Evolutionary conservation across 2,329 filamentous ascomycete species (phyloP), one percentile per base, ranked within the genome.

Genomic region (Ceratocystis alfenasii): DNA sequence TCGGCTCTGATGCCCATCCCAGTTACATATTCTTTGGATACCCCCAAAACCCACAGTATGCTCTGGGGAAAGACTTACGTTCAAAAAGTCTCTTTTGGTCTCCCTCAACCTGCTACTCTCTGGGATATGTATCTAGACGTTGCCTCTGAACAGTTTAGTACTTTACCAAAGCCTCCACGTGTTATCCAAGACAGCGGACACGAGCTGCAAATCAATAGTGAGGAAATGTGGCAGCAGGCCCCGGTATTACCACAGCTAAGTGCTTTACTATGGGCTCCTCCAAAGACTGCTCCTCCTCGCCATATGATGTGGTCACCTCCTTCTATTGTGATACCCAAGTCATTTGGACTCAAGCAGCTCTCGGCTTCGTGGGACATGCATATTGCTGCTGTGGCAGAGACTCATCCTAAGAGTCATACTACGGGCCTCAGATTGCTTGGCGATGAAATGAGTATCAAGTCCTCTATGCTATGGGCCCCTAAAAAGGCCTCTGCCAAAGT

Each of bases 81-180:
- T 45, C 41, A 61, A 12, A 64, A 28, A 15, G 8, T 48, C 5
- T 48, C 46, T 2, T 63, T 63, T 61, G 66, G 66, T 12, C 64
- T 68, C 17, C 44, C 66, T 10, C 60, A 68, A 44, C 30, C 64
- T 45, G 33, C 59, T n/a, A 30, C 12, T 46, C n/a, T 57, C 2
- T 68, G 66, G 66, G 48, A 62, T 33, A 67, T 65, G 63, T 67
- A 67, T 36, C 17, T 65, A n/a, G 36, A 41, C 36, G 30, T 46
- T 36, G 55, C 57, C 10, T 55, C 63, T 36, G 62, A 67, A 30
- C 57, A 50, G 12, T 20, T 61, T 20, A 20, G 36, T 12, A 50
- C 33, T 48, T 36, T 17, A 33, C 22, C 44, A 22, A 62, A 45
- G 48, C 50, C 55, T 44, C 10, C 36, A 41, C 61, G 50, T 17